phyloP scores from a whole-genome alignment of 2,329 filamentous ascomycete genomes.

The Plenodomus lindquistii region DNA sequence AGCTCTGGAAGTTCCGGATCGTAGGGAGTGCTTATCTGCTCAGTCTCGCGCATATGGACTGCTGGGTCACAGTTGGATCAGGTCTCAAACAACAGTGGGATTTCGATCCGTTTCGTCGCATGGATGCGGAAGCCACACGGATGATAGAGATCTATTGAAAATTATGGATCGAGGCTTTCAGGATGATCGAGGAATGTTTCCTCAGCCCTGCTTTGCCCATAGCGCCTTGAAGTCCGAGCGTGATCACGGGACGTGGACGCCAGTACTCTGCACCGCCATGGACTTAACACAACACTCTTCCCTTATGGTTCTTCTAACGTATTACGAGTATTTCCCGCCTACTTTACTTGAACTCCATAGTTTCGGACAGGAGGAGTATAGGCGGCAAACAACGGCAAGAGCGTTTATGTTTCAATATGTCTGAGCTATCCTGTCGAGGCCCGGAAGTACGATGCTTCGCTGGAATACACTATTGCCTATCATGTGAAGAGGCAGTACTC shows the following conservation, averaged over 20 bases:
- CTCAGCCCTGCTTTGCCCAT: not conserved
- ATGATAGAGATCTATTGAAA: not conserved
- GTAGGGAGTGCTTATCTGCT: constrained; percentile 12
- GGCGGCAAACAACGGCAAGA: too few species aligned
- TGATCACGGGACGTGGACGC: not conserved
- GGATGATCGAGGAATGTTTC: not conserved
- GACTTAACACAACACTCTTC: not conserved
- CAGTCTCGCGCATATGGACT: constrained; percentile 12
- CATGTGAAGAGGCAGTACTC: too few species aligned
- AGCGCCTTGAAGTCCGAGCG: not conserved
- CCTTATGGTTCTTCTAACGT: too few species aligned
- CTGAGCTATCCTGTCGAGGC: too few species aligned
- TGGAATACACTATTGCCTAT: too few species aligned
- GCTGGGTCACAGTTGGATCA: constrained; percentile 9
- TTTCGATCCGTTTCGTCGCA: constrained; percentile 14
- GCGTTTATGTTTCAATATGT: too few species aligned
- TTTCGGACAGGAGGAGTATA: too few species aligned
- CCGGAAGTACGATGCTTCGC: too few species aligned
- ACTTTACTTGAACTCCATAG: too few species aligned
- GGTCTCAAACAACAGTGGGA: constrained; percentile 11
- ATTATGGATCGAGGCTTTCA: not conserved
- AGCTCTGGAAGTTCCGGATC: constrained; percentile 2
- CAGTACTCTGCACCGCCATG: too few species aligned
- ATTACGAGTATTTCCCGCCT: too few species aligned
- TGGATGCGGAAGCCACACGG: constrained; percentile 1